Base-by-base conservation (phyloP, 2,329 filamentous ascomycete genomes). In the Parastagonospora nodorum region DNA sequence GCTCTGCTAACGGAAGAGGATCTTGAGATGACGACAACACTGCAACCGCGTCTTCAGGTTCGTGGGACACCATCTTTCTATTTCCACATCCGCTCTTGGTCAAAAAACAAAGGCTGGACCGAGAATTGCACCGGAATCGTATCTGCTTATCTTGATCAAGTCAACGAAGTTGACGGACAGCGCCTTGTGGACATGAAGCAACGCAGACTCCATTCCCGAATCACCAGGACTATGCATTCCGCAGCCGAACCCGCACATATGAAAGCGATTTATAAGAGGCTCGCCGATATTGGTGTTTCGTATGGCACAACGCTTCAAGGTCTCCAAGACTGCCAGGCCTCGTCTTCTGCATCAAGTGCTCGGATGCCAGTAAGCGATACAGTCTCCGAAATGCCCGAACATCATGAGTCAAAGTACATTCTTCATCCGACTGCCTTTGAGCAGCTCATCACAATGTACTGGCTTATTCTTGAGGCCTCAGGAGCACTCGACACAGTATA, bases 41-140 rank as follows among this genome's bases (percentile, higher is more conserved):
- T 75, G 27, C 57, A 59, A 2, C 40, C 51, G n/a, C 16, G 14
- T 14, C 48, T 55, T 15, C 40, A 46, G 2, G 35, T 38, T 1
- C 32, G 27, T 11, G 43, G 32, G 16, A 29, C 11, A 7, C 5
- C 16, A 2, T 39, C 47, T 8, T 48, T 51, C 14, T 35, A 54
- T 8, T 86, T 86, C 68, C 69, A 75, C 1, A 80, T 86, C 24
- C 81, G 77, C 39, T 84, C 83, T 0, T 84, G 78, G 77, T 77
- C 77, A 0, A 74, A 75, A 11, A 75, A 68, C 10, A 75, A 80
- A 35, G 79, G 80, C 9, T 86, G 84, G 84, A 78, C 78, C 0
- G 81, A 86, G 59, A 80, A 87, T 60, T 85, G 83, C 63, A 59
- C 52, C 14, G 67, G 67, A 12, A 30, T 38, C 8, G 73, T 85